Conservation (phyloP, 768 basidiomycete genomes). For the Termitomyces sp. region DNA sequence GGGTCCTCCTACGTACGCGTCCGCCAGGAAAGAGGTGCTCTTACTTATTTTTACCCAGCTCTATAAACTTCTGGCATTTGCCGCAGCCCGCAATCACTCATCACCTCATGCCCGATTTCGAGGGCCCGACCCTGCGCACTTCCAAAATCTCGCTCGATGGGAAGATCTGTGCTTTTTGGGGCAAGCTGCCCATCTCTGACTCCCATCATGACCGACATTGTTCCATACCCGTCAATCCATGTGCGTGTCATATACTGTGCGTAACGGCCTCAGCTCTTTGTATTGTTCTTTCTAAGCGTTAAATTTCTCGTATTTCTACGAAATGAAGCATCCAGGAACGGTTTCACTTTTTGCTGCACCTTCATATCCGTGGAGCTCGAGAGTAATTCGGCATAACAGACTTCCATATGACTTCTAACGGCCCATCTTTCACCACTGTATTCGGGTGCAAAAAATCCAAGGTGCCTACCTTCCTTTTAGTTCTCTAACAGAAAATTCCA, state of each 20-base stretch:
- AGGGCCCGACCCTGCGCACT: constrained; percentile 13
- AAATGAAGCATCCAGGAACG: background rate
- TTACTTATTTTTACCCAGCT: constrained; percentile 14
- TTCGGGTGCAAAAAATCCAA: constrained; percentile 4
- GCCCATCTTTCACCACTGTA: constrained; percentile 5
- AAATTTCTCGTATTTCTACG: background rate
- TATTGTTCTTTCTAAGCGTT: background rate
- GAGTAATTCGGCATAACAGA: background rate
- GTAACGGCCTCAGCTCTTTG: background rate
- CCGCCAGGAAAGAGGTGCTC: constrained; percentile 5
- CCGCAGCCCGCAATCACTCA: constrained; percentile 14
- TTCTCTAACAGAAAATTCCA: constrained; percentile 2
- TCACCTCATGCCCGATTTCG: constrained; percentile 11
- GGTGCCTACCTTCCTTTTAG: background rate
- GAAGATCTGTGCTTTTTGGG: constrained; percentile 18
- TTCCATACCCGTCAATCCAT: constrained; percentile 1
- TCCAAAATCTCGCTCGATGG: constrained; percentile 13
- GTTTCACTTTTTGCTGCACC: background rate
- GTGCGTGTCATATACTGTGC: background rate
- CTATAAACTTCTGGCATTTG: constrained; percentile 17
- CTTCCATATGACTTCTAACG: constrained; percentile 2
- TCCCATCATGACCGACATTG: constrained; percentile 12
- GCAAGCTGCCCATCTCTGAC: constrained; percentile 3
- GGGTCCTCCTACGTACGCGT: constrained; percentile 10
- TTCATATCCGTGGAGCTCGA: constrained; percentile 2